Evolutionary conservation across 345 rosid genomes (phyloP), one percentile per base, ranked within the genome.

Genomic region (Aegle marmelos): DNA sequence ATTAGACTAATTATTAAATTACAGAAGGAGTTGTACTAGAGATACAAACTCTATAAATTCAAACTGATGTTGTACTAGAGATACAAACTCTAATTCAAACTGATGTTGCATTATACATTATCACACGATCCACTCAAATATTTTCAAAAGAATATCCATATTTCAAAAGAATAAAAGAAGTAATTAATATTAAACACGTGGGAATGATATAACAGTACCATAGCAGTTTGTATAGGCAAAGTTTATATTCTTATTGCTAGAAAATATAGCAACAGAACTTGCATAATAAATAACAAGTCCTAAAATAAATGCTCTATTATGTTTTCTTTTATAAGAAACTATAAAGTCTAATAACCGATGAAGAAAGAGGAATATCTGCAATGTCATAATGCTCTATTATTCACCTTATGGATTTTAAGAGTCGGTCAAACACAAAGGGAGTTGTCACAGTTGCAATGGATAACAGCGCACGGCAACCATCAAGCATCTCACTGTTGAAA

Each of bases 391-490:
- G 57, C 28, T 59, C 75, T 63, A 64, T 68, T 22, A 84, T 86
- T 78, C 66, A 96, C 99, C 97, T 94, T 83, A 92, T 76, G 36
- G 95, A 87, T 87, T 86, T 93, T 76, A 92, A 82, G 85, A 96
- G 97, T 81, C 79, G 89, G 81, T 96, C 93, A 91, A 96, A 92
- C 63, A 83, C 77, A 80, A 78, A 76, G 70, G 97, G 91, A 62
- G 82, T 82, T 59, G 92, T 91, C 61, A 94, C 95, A 68, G 91
- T 92, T 81, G 92, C 97, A 74, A 96, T 86, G 67, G 95, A 91
- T 79, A 92, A 83, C 81, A 96, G 83, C 70, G 97, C 97, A 63
- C 99, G 99, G 83, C 98, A 96, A 74, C 99, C 98, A 86, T 96
- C 99, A 68, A 94, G 90, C 93, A 96, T 83, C 90, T 96, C 99